Base-by-base conservation (phyloP, 768 basidiomycete species). In the Kockovaella imperatae region DNA sequence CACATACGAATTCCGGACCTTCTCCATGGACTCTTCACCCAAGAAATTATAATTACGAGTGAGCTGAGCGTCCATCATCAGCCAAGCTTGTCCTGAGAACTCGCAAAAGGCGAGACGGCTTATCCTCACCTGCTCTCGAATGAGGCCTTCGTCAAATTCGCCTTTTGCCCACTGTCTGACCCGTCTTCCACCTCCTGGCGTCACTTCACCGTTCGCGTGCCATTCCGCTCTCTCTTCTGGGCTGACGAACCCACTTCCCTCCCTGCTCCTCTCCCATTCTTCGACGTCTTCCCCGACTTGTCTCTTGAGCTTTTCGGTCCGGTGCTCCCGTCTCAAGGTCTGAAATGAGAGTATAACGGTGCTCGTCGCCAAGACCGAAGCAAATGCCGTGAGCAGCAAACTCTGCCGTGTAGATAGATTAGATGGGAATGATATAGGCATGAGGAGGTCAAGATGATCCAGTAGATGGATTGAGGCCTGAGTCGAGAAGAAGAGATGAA, bases 31-130 rank as follows among this genome's bases (percentile, higher is more conserved):
- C 29, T 88, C 85, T 26, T 91, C 86, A 0, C 88, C 89, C 45
- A 97, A 84, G 73, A 97, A 96, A 7, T 85, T 82, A 60, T 93
- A 95, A 72, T 96, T 96, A 34, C 95, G 75, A 3, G 93, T 84
- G 38, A 99, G 77, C 70, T 95, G 83, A 6, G 24, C 4, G 13
- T 38, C 15, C 14, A 26, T 45, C 44, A 32, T 29, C 20, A 15
- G 5, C 36, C 34, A n/a, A 35, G 7, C 24, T 4, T 23, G 21
- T 15, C 18, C 6, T 7, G 17, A 32, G 21, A 31, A 21, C 10
- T n/a, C 17, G 13, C 30, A 28, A 43, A 17, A 1, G n/a, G 11
- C 28, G 1, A 7, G 28, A 29, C 25, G 23, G 17, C 28, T 15
- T 5, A 17, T 58, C 70, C 42, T n/a, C 49, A 70, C 69, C 64